phyloP scores from a whole-genome alignment of 371 early-diverging fungal genomes.

The Batkoa obscura region DNA sequence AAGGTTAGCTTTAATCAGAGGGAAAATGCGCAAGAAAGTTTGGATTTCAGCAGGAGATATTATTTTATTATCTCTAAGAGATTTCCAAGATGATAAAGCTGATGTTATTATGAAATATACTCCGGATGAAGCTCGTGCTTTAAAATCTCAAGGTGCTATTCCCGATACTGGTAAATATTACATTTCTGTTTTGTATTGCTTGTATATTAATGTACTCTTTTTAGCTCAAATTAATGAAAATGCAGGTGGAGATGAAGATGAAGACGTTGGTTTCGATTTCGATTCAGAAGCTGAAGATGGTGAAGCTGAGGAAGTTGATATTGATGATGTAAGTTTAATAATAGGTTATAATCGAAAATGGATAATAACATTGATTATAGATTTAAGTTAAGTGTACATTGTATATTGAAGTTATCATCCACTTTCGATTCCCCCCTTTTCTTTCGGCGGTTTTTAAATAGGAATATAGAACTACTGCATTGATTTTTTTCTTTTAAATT shows the following conservation, averaged over 20 bases:
- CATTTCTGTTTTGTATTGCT: slow-evolving; percentile 4
- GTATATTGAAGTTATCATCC: too few relatives aligned
- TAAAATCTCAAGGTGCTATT: slow-evolving; percentile 90
- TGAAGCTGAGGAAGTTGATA: slow-evolving; percentile 60
- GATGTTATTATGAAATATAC: slow-evolving; percentile 97
- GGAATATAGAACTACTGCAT: too few relatives aligned
- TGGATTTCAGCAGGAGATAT: slow-evolving; percentile 96
- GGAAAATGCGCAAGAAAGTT: slow-evolving; percentile 89
- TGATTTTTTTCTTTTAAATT: too few relatives aligned
- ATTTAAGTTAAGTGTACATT: too few relatives aligned
- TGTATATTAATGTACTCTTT: slow-evolving; percentile 4
- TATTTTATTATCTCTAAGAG: slow-evolving; percentile 83
- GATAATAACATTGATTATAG: too few relatives aligned
- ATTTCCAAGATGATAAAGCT: slow-evolving; percentile 92
- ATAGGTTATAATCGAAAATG: too few relatives aligned
- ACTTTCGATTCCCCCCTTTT: too few relatives aligned
- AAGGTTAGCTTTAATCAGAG: slow-evolving; percentile 92
- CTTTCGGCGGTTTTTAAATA: too few relatives aligned
- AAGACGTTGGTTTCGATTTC: slow-evolving; percentile 76
- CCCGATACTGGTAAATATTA: slow-evolving; percentile 60
- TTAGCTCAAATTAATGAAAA: slow-evolving; percentile 58
- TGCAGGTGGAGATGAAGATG: slow-evolving; percentile 44
- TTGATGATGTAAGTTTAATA: slow-evolving; percentile 8
- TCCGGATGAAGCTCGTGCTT: slow-evolving; percentile 91
- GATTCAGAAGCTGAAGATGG: slow-evolving; percentile 54